Evolutionary conservation across 306 rosid genomes (phyloP), one percentile per base, ranked within the genome.

Genomic region (Notholithocarpus densiflorus): DNA sequence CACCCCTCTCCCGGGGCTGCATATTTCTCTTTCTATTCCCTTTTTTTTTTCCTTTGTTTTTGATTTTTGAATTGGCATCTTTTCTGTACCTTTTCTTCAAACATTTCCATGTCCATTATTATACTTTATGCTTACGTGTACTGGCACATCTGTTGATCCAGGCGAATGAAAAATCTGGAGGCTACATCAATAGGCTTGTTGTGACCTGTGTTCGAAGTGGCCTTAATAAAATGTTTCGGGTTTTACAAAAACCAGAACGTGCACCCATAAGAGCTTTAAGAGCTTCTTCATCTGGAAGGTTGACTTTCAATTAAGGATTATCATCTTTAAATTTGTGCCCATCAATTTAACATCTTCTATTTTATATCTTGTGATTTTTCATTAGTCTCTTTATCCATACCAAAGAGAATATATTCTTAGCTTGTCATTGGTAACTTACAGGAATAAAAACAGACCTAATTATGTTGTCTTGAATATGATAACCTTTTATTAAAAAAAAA

Each of bases 211-310:
- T 89, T 57, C 90, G 99, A 90, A 96, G 99, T 84, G 99, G 99
- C 78, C 90, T 83, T 76, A 93, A 90, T 89, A 96, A 87, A 87
- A 86, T 82, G 80, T 93, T 96, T 85, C 94, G 99, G 80, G 96
- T 93, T 72, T 79, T 96, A 84, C 99, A 93, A 91, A 96, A 96
- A 87, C 99, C 99, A 64, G 99, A 96, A 76, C 96, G 99, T 74
- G 91, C 99, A 17, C 97, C 97, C 40, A 90, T 96, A 84, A 90
- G 98, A 84, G 99, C 99, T 65, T 86, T 96, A 80, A 89, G 99
- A 82, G 83, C 98, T 72, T 96, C 99, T 82, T 96, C 99, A 40
- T 96, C 99, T 61, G 99, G 99, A 88, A 96, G 99, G 99, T 94
- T 79, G 80, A 82, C 82, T 88, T 74, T 73, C 71, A 80, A 68